Conservation (phyloP, 306 rosid genomes). For the Arachis stenosperma region DNA sequence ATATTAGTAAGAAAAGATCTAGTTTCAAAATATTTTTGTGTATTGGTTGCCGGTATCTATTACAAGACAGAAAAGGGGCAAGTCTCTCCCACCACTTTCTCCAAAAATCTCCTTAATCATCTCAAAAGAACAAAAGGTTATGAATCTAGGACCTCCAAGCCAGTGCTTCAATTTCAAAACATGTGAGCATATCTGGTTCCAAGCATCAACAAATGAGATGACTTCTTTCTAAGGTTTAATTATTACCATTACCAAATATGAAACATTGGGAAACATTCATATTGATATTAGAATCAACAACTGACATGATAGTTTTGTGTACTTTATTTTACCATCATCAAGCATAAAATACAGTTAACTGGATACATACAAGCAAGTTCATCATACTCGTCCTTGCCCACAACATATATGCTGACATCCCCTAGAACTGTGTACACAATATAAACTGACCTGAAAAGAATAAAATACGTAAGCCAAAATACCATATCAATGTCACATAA, state of each 20-base stretch:
- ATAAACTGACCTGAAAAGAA: conserved; percentile 81
- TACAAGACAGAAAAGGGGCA: neutral
- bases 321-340: conserved; percentile 16
- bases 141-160: neutral
- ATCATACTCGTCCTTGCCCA: conserved; percentile 91
- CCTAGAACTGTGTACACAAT: conserved; percentile 93
- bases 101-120: conserved; percentile 18
- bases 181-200: conserved; percentile 27
- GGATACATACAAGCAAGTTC: conserved; percentile 86
- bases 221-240: conserved; percentile 7
- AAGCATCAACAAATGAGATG: conserved; percentile 29
- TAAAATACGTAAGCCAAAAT: conserved; percentile 1
- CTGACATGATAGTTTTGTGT: conserved; percentile 14
- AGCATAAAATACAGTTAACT: conserved; percentile 16
- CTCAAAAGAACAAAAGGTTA: conserved; percentile 10
- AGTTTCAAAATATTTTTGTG: neutral
- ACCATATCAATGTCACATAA: conserved; percentile 7
- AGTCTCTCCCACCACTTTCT: neutral
- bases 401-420: conserved; percentile 84
- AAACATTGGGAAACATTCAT: conserved; percentile 27
- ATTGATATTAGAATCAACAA: conserved; percentile 19
- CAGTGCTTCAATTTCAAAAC: neutral
- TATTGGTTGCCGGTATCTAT: neutral
- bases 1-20: too few relatives aligned
- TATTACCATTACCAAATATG: neutral